phyloP scores from a whole-genome alignment of 768 basidiomycete genomes.

The Leccinum incarnatum region DNA sequence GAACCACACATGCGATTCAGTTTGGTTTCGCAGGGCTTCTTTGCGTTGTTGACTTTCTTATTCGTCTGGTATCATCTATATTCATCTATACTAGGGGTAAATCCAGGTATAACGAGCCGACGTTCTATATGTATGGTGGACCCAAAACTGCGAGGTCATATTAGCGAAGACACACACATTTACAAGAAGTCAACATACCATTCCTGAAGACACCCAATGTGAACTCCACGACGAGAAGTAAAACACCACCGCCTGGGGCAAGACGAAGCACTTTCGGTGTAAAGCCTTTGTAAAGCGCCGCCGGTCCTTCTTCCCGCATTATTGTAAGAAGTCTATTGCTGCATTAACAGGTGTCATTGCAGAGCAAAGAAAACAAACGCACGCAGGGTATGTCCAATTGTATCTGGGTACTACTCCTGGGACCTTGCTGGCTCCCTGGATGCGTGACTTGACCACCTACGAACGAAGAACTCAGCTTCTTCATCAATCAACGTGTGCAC shows the following conservation, averaged over 20 bases:
- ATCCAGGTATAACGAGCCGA: background rate
- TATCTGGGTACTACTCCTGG: constrained; percentile 82
- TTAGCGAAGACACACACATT: background rate
- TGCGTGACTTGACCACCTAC: constrained; percentile 94
- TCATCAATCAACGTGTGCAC: background rate
- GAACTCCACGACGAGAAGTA: constrained; percentile 91
- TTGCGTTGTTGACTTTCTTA: background rate
- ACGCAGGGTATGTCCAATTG: constrained; percentile 93
- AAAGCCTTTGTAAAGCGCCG: constrained; percentile 92
- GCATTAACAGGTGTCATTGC: background rate
- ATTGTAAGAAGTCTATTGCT: constrained; percentile 59
- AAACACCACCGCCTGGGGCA: constrained; percentile 92
- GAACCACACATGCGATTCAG: background rate
- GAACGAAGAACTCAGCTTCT: background rate
- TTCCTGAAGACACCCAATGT: constrained; percentile 75
- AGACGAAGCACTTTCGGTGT: constrained; percentile 92
- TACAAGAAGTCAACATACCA: constrained; percentile 37
- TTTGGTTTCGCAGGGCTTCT: background rate
- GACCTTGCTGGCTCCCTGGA: constrained; percentile 68
- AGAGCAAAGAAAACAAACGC: constrained; percentile 12
- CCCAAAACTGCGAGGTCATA: constrained; percentile 21
- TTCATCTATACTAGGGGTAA: constrained; percentile 1
- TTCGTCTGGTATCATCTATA: background rate
- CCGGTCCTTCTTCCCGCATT: constrained; percentile 81
- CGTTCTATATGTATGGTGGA: constrained; percentile 31